Percentiles rank a stretch among this genome's conserved stretches.
Conservation (phyloP, 768 basidiomycete species). For the Serendipita sp. region DNA sequence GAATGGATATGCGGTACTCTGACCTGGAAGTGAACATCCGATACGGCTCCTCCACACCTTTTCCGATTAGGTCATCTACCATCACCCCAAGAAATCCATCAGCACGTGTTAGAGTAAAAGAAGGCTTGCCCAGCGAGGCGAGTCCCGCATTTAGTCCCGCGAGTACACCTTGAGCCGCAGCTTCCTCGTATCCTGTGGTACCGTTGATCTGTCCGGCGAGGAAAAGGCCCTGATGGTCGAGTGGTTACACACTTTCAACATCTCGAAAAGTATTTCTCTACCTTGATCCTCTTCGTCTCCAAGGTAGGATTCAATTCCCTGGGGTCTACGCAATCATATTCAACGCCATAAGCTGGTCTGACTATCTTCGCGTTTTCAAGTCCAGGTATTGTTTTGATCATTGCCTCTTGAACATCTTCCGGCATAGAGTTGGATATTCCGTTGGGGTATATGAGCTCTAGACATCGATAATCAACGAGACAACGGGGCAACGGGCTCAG, state of each 20-base stretch:
- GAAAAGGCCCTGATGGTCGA: conserved; percentile 46
- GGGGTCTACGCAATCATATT: conserved; percentile 84
- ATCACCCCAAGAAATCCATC: conserved; percentile 81
- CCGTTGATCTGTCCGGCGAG: conserved; percentile 86
- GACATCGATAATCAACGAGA: background rate
- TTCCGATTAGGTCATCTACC: conserved; percentile 80
- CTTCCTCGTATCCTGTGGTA: conserved; percentile 91
- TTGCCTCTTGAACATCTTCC: conserved; percentile 64
- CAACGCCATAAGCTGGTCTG: conserved; percentile 78
- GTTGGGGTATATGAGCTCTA: conserved; percentile 80
- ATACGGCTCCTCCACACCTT: conserved; percentile 85
- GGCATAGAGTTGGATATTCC: conserved; percentile 80
- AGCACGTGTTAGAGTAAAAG: conserved; percentile 58
- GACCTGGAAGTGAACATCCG: conserved; percentile 89
- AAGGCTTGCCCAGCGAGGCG: conserved; percentile 35
- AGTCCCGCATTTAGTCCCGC: conserved; percentile 83
- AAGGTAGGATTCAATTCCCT: conserved; percentile 60
- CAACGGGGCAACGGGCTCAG: background rate
- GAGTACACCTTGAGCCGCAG: conserved; percentile 76
- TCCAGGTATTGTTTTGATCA: conserved; percentile 75
- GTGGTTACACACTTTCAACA: background rate
- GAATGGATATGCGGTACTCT: conserved; percentile 76
- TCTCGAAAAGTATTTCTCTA: conserved; percentile 15
- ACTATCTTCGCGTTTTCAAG: conserved; percentile 74
- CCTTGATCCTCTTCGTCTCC: conserved; percentile 72